These are phyloP conservation scores for Aspergillus quadricinctus DNA, from an alignment of 2,329 filamentous ascomycete species.

Conservation along the genomic window DNA sequence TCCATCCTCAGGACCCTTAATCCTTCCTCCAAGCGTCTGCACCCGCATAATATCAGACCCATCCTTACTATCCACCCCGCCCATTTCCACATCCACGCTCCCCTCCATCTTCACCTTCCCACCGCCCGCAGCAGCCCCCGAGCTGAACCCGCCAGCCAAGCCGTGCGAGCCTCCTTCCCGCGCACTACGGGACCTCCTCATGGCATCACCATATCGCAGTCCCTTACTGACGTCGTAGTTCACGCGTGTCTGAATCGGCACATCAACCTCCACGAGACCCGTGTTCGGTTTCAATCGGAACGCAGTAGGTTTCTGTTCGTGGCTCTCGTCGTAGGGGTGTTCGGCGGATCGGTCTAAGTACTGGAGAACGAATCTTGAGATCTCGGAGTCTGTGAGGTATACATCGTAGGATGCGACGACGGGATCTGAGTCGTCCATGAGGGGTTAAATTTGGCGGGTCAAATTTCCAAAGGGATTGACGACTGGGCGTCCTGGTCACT, in stretches of 20 bases:
- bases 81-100: conserved; percentile 12
- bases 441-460: neutral
- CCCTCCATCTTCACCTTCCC: conserved; percentile 21
- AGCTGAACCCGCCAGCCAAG: conserved; percentile 69
- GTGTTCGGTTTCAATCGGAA: conserved; percentile 77
- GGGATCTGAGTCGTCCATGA: conserved; percentile 49
- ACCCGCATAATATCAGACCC: conserved; percentile 60
- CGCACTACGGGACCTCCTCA: conserved; percentile 52
- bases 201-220: conserved; percentile 72
- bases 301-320: conserved; percentile 58
- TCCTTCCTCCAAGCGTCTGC: conserved; percentile 82
- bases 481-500: neutral
- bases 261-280: conserved; percentile 85
- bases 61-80: conserved; percentile 18
- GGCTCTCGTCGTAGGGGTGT: conserved; percentile 57
- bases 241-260: conserved; percentile 68
- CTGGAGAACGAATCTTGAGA: conserved; percentile 76
- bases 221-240: conserved; percentile 85
- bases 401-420: conserved; percentile 75
- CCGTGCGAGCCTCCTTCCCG: conserved; percentile 65
- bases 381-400: conserved; percentile 72
- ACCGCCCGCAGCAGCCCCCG: conserved; percentile 39
- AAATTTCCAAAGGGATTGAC: neutral
- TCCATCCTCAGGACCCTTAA: conserved; percentile 63
- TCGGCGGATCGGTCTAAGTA: conserved; percentile 67